Conservation (phyloP, 2,329 filamentous ascomycete species). For the Pseudogymnoascus sp. region DNA sequence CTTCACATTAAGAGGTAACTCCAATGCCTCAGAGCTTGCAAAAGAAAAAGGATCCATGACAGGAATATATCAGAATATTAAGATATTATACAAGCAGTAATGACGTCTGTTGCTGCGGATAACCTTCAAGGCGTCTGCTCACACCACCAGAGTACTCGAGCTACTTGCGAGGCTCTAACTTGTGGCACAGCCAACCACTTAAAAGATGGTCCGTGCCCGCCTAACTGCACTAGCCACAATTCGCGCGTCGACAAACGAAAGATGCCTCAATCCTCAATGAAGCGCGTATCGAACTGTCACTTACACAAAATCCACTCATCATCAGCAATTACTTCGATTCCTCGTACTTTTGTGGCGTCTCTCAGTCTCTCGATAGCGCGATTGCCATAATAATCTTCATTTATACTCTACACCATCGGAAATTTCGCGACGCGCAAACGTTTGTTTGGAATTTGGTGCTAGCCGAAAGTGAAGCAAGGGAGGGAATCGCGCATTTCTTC, state of each 20-base stretch:
- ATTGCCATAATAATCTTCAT: background rate
- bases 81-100: background rate
- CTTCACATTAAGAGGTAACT: conserved; percentile 61
- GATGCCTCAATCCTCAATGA: background rate
- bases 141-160: background rate
- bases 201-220: background rate
- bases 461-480: conserved; percentile 1
- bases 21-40: conserved; percentile 76
- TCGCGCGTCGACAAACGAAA: background rate
- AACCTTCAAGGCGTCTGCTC: background rate
- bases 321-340: background rate
- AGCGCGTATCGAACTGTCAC: background rate
- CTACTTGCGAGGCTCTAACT: background rate
- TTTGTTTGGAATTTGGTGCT: background rate
- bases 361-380: background rate
- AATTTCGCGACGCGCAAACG: background rate
- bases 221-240: conserved; percentile 7
- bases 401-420: background rate
- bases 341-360: background rate
- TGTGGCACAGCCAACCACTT: background rate
- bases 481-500: background rate
- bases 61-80: background rate
- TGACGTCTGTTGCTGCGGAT: background rate
- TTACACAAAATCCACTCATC: background rate
- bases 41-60: conserved; percentile 93